Base-by-base conservation (phyloP, 1,139 yeast species). In the Diutina catenulata region DNA sequence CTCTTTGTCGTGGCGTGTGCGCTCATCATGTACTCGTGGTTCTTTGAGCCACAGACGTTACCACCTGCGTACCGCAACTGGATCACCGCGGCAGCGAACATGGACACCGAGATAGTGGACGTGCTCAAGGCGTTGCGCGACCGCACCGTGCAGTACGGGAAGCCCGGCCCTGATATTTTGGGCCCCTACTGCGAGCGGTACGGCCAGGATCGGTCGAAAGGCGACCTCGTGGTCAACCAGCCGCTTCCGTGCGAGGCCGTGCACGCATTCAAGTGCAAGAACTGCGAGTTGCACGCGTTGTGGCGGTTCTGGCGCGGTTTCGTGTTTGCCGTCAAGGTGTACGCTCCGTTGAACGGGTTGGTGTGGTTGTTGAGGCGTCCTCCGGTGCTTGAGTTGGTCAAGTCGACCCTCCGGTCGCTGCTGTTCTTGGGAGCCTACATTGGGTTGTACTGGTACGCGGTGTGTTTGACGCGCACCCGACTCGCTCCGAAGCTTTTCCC, bases 41-140 rank as follows among this genome's bases (percentile, higher is more conserved):
- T 61, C 41, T 62, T 48, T 43, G 43, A 50, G 37, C 70, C 70
- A 1, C 52, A 53, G 11, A 50, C 50, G 28, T 47, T 65, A 25
- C 59, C 66, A 5, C 53, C 55, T 4, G 52, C 59, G n/a, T 65
- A 65, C 44, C 51, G 53, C 21, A 47, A 49, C 28, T 65, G 71
- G 71, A 62, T 65, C 43, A 57, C 68, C 9, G 51, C 54, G 39
- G 64, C 67, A 15, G 66, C 70, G 5, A 49, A 54, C 29, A 56
- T 64, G 56, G 70, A 65, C 43, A 50, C 48, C 11, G 64, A 56
- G 29, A 43, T 65, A 10, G 50, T 60, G 3, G 43, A 47, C 20
- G 58, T 60, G 4, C 51, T 65, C 19, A 46, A 59, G 15, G 42
- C 45, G 9, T 37, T 65, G 15, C 52, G 55, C 23, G 47, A 51